A percentile compares a stretch with the other conserved stretches of the same genome.
phyloP scores from a whole-genome alignment of 306 rosid genomes.

The Cucurbita ficifolia region DNA sequence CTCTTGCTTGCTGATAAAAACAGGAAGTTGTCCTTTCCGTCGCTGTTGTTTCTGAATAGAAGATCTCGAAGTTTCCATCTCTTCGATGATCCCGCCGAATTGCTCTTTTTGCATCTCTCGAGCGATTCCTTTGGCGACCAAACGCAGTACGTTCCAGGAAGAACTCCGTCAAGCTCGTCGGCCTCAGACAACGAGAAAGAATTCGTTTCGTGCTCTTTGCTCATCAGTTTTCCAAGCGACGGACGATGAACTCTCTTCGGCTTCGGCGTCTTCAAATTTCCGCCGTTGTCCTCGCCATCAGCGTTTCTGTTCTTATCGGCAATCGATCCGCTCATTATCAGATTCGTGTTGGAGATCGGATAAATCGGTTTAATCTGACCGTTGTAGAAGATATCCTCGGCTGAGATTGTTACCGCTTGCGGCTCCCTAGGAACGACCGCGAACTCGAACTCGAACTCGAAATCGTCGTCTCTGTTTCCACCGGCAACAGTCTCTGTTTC shows the following conservation, averaged over 20 bases:
- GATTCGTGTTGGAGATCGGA: slow-evolving; percentile 37
- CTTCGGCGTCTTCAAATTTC: slow-evolving; percentile 5
- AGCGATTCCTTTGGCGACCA: slow-evolving; percentile 41
- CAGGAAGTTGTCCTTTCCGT: slow-evolving; percentile 29
- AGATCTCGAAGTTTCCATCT: slow-evolving; percentile 63
- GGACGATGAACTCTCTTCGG: slow-evolving; percentile 19
- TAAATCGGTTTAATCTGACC: slow-evolving; percentile 67
- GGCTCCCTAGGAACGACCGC: slow-evolving; percentile 23
- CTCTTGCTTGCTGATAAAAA: slow-evolving; percentile 8
- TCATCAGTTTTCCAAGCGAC: slow-evolving; percentile 59
- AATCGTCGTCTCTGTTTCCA: slow-evolving; percentile 21
- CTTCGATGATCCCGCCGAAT: slow-evolving; percentile 43
- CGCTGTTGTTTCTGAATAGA: slow-evolving; percentile 41
- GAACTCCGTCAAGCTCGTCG: slow-evolving; percentile 40
- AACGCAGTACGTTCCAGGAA: slow-evolving; percentile 42
- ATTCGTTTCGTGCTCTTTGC: slow-evolving; percentile 40
- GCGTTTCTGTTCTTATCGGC: not conserved
- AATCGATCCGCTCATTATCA: slow-evolving; percentile 9
- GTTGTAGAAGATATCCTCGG: slow-evolving; percentile 70
- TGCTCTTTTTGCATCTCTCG: slow-evolving; percentile 40
- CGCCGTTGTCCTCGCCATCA: not conserved
- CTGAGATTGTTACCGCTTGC: slow-evolving; percentile 33
- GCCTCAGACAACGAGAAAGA: slow-evolving; percentile 59
- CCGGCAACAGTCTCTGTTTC: not conserved
- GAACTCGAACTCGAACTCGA: slow-evolving; percentile 27